Evolutionary conservation across 441 rosid species (phyloP).

Genomic region (Euphorbia corollata): DNA sequence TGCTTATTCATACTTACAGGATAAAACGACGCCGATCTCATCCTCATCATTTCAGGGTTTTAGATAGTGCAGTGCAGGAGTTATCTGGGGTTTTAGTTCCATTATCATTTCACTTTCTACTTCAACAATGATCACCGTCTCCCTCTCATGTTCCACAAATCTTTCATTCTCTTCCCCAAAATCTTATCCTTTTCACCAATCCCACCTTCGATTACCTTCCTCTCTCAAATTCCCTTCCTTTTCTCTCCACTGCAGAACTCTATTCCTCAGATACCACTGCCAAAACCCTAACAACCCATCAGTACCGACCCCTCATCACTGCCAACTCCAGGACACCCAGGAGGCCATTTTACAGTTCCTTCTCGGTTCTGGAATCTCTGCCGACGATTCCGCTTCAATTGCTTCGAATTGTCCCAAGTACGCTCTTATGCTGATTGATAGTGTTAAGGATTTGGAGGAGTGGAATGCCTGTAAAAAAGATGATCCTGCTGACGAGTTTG

Average conservation of each 20-base stretch:
- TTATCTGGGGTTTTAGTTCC: neutral
- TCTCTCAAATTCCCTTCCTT: slow-evolving; percentile 16
- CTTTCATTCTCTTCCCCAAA: slow-evolving; percentile 18
- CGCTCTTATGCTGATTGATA: slow-evolving; percentile 45
- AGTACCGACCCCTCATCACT: slow-evolving; percentile 13
- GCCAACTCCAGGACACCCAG: slow-evolving; percentile 32
- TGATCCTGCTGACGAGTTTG: slow-evolving; percentile 23
- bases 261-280: slow-evolving; percentile 5
- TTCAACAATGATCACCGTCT: slow-evolving; percentile 21
- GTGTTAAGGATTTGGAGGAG: slow-evolving; percentile 69
- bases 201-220: slow-evolving; percentile 19
- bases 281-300: slow-evolving; percentile 20
- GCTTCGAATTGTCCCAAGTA: slow-evolving; percentile 51
- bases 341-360: slow-evolving; percentile 48
- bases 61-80: neutral
- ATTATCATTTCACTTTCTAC: too few species aligned
- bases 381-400: slow-evolving; percentile 40
- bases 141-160: slow-evolving; percentile 18
- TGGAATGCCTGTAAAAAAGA: slow-evolving; percentile 46
- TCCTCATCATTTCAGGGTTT: neutral
- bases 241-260: slow-evolving; percentile 12
- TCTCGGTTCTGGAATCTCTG: slow-evolving; percentile 42
- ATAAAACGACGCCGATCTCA: too few species aligned
- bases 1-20: too few species aligned
- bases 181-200: slow-evolving; percentile 3